Base-by-base conservation (phyloP, 305 asterid genomes). In the Rubia peregrina region DNA sequence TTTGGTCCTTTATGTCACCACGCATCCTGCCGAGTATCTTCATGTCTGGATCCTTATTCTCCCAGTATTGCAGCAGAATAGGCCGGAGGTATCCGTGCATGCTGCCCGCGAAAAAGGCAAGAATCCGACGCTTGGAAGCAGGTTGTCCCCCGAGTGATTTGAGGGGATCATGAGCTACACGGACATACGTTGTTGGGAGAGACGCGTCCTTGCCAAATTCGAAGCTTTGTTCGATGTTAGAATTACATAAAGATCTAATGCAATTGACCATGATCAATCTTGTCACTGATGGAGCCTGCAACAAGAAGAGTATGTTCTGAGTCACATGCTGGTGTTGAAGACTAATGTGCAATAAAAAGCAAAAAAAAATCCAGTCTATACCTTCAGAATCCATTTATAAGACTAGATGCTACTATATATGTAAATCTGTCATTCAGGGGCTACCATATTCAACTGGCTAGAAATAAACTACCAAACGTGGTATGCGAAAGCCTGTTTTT, bases 261-360 rank as follows among this genome's bases (percentile, higher is more conserved):
- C 66, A 30, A 16, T 62, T 62, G 67, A 46, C 67, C 67, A 62
- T 62, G 22, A 62, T 62, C 22, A 8, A 5, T 62, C 22, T 62
- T 16, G 67, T 62, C 67, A 14, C 46, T 62, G 19, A 6, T 14
- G 67, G 67, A 36, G 67, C 67, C 67, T 62, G 67, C 67, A 62
- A 13, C 6, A 62, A 36, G 40, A 6, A 62, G 22, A 14, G 19
- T 33, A 36, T 62, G 16, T 26, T 49, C 21, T 16, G 56, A 49
- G 17, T 49, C 56, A 49, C 13, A 46, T 12, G 17, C 51, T 10
- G 11, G 49, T 9, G 11, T 44, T 12, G 3, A 48, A 48, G 11
- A 48, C 5, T 24, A 60, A 30, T 61, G n/a, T 19, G 13, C 14
- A 24, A 30, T 9, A 60, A 60, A 30, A 36, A 36, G 40, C 40